phyloP scores from a whole-genome alignment of 208 protist species.

The Trypanosomatidae sp. region DNA sequence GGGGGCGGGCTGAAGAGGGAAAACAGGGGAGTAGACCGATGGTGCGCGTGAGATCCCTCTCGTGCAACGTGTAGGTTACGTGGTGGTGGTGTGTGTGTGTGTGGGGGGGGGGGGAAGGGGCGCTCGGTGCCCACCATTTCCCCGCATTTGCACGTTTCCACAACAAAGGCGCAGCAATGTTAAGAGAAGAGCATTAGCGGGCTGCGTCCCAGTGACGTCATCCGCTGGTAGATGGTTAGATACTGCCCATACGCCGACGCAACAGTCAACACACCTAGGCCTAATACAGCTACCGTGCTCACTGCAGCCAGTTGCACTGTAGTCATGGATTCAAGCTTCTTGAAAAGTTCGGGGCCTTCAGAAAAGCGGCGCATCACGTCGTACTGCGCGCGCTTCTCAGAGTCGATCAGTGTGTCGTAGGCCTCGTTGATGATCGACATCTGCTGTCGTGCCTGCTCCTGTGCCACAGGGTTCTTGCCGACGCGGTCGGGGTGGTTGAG shows the following conservation, averaged over 20 bases:
- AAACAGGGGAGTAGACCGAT: no score
- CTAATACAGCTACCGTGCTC: slow-evolving; percentile 22
- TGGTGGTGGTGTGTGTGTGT: not conserved
- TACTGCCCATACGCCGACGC: slow-evolving; percentile 46
- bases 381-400: slow-evolving; percentile 61
- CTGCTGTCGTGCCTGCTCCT: slow-evolving; percentile 46
- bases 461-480: slow-evolving; percentile 31
- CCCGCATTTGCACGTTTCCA: not conserved
- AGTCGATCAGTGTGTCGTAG: slow-evolving; percentile 72
- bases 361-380: slow-evolving; percentile 39
- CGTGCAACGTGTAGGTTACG: not conserved
- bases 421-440: slow-evolving; percentile 84
- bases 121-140: not conserved
- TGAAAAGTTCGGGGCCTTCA: slow-evolving; percentile 28
- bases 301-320: slow-evolving; percentile 23
- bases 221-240: slow-evolving; percentile 39
- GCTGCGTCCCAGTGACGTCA: slow-evolving; percentile 24
- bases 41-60: not conserved
- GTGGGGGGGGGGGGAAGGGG: not conserved
- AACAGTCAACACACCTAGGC: slow-evolving; percentile 15
- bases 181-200: slow-evolving; percentile 18
- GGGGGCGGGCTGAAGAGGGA: not conserved
- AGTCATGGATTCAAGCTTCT: slow-evolving; percentile 41
- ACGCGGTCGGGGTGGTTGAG: slow-evolving; percentile 75
- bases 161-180: not conserved